Evolutionary conservation across 2,329 filamentous ascomycete genomes (phyloP).

Genomic region (Ophiocordyceps sinensis): DNA sequence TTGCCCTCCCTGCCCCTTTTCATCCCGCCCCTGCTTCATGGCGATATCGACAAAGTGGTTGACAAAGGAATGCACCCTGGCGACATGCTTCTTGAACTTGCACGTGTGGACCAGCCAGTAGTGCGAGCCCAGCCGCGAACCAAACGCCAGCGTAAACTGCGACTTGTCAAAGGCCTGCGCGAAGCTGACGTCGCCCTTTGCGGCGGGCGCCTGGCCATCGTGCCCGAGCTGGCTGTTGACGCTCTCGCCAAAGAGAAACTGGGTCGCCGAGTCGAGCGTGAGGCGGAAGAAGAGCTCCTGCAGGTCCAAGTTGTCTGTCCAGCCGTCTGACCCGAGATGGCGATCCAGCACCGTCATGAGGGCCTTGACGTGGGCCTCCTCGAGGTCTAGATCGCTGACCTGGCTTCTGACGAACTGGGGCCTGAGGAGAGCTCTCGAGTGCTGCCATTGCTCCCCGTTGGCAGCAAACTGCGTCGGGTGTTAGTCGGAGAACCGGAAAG

Average conservation of each 20-base stretch:
- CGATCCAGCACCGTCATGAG: conserved; percentile 12
- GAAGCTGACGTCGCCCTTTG: conserved; percentile 14
- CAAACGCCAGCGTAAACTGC: conserved; percentile 32
- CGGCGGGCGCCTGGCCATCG: conserved; percentile 2
- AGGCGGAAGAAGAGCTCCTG: conserved; percentile 32
- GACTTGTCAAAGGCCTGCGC: conserved; percentile 18
- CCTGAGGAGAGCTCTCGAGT: conserved; percentile 22
- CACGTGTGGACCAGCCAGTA: conserved; percentile 33
- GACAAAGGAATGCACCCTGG: conserved; percentile 54
- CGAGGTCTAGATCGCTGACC: conserved; percentile 26
- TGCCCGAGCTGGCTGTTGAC: conserved; percentile 23
- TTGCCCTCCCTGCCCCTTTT: conserved; percentile 3
- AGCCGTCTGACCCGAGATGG: conserved; percentile 15
- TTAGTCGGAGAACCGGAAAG: neutral
- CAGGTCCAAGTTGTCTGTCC: conserved; percentile 24
- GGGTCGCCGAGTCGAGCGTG: conserved; percentile 32
- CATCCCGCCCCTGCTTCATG: conserved; percentile 18
- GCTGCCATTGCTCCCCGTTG: conserved; percentile 20
- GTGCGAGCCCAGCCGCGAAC: conserved; percentile 30
- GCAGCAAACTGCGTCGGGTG: conserved; percentile 14
- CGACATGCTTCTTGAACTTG: conserved; percentile 49
- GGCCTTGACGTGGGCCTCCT: conserved; percentile 21
- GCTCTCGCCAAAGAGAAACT: conserved; percentile 49
- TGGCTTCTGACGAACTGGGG: conserved; percentile 27
- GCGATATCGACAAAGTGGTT: conserved; percentile 48